Evolutionary conservation across 78 protist species (phyloP), one percentile per base, ranked within the genome.

Genomic region (Chrysochromulina tobinii): DNA sequence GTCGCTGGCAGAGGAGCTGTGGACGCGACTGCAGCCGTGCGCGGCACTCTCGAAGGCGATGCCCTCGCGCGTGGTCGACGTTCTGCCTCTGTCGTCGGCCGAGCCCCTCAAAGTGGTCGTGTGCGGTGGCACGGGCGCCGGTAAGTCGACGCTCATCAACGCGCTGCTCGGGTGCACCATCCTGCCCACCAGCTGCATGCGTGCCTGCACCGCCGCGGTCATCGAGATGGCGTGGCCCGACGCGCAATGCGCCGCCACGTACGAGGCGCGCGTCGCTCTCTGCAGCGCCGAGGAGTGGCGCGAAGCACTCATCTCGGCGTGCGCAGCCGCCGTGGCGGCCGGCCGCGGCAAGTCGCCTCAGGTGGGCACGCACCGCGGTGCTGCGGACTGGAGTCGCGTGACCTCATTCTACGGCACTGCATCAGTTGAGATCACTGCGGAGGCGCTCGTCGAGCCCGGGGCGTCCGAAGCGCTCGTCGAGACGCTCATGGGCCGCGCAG

Each of bases 171-270:
- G 58, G 25, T 11, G 0, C n/a, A 3, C 2, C 55, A 1, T 75
- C 12, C 84, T 75, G 27, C 84, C 84, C 58, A 75, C 84, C 11
- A 6, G 18, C 14, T 75, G 84, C 84, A 11, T 3, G 23, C 58
- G 58, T 23, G 84, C 84, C 2, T 75, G 84, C 84, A 75, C 84
- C 23, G 84, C 84, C 27, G 21, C 84, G 58, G n/a, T 75, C 23
- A 75, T 75, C 59, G 84, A 75, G 11, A 20, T 51, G 53, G 7
- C 8, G 9, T 75, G 57, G 58, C 73, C 23, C 48, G 2, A 6
- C 48, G 25, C 73, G 8, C 38, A 6, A 2, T 67, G 18, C 38
- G 25, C 8, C 38, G 48, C 25, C 25, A 11, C 25, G 7, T 67
- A 4, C 12, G 1, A 1, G 18, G 73, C 73, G 38, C 25, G 12